phyloP scores from a whole-genome alignment of 2,329 filamentous ascomycete species.

The Hypoxylon sp. region DNA sequence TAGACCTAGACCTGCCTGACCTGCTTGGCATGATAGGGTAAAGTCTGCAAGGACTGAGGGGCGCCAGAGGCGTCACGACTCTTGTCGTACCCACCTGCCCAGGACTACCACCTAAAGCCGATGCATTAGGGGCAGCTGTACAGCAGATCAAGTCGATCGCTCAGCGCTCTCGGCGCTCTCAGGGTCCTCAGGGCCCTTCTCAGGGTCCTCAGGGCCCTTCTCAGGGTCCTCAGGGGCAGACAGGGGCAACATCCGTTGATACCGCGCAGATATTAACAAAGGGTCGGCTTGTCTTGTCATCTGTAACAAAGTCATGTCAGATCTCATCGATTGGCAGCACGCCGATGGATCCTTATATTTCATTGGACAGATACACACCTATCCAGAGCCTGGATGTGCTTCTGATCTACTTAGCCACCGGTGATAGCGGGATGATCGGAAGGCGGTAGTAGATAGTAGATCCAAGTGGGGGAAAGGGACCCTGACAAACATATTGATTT shows the following conservation, averaged over 20 bases:
- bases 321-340: conserved; percentile 27
- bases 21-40: conserved; percentile 31
- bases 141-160: conserved; percentile 10
- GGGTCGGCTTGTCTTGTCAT: conserved; percentile 1
- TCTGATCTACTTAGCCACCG: conserved; percentile 12
- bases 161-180: too few relatives aligned
- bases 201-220: too few relatives aligned
- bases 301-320: conserved; percentile 8
- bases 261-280: conserved; percentile 16
- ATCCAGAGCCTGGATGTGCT: conserved; percentile 21
- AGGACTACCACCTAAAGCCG: background rate
- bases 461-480: conserved; percentile 12
- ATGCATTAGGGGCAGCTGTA: background rate
- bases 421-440: conserved; percentile 22
- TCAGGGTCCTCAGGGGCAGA: conserved; percentile 5
- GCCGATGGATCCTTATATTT: conserved; percentile 13
- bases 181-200: too few relatives aligned
- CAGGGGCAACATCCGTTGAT: conserved; percentile 25
- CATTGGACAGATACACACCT: conserved; percentile 21
- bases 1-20: conserved; percentile 29
- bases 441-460: conserved; percentile 8
- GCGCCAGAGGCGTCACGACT: background rate
- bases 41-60: conserved; percentile 7
- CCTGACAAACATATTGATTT: conserved; percentile 5
- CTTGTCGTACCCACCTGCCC: background rate